phyloP scores from a whole-genome alignment of 345 rosid genomes.

The Rhizophora mangle region DNA sequence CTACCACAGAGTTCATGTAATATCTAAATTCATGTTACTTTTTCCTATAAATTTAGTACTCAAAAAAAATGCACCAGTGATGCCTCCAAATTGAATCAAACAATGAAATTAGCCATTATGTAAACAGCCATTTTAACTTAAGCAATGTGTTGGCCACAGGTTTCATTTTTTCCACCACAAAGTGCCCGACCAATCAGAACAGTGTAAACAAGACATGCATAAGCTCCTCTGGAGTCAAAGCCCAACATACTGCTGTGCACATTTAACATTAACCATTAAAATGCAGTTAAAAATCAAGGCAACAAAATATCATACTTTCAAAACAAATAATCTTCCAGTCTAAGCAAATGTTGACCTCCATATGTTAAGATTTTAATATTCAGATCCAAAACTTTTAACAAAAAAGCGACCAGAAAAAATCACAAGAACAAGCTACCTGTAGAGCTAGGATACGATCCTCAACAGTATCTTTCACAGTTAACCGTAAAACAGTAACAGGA shows the following conservation, averaged over 20 bases:
- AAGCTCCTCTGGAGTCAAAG: not conserved
- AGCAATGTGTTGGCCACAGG: not conserved
- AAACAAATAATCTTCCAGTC: too few species aligned
- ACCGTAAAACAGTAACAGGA: slow-evolving; percentile 73
- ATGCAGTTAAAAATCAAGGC: not conserved
- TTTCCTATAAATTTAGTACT: too few species aligned
- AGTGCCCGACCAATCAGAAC: not conserved
- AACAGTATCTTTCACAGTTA: slow-evolving; percentile 85
- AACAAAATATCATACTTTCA: not conserved
- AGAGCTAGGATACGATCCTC: slow-evolving; percentile 90
- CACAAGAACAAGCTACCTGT: slow-evolving; percentile 46
- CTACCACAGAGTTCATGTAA: not conserved
- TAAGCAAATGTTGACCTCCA: not conserved
- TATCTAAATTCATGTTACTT: not conserved
- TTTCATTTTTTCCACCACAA: not conserved
- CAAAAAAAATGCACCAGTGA: too few species aligned
- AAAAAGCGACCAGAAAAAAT: not conserved
- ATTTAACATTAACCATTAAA: not conserved
- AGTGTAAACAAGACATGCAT: too few species aligned
- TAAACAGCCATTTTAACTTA: too few species aligned
- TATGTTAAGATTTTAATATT: slow-evolving; percentile 6
- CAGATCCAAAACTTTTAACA: not conserved
- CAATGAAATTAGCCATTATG: too few species aligned
- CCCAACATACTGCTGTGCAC: not conserved
- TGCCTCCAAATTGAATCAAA: too few species aligned